Conservation (phyloP, 352 stramenopile species). For the Phytophthora cryptogea region DNA sequence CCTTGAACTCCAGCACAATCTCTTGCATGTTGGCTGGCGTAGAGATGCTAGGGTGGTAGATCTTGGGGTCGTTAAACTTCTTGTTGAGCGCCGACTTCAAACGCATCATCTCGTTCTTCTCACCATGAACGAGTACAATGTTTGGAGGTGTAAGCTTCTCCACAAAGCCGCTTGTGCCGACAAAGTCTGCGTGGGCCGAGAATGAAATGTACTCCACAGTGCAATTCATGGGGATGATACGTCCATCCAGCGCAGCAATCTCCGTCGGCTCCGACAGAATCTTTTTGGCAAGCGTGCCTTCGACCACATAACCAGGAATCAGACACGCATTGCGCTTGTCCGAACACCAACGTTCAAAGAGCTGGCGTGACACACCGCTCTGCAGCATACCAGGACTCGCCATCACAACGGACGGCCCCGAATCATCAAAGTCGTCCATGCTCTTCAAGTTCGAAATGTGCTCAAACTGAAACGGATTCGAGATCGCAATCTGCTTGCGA, state of each 20-base stretch:
- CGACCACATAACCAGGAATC: slow-evolving; percentile 99
- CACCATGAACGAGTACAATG: slow-evolving; percentile 96
- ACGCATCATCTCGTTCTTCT: slow-evolving; percentile 98
- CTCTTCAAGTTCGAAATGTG: slow-evolving; percentile 97
- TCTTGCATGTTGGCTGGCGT: slow-evolving; percentile 89
- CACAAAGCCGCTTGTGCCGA: slow-evolving; percentile 96
- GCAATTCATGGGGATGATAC: slow-evolving; percentile 94
- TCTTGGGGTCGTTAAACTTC: slow-evolving; percentile 89
- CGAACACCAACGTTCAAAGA: slow-evolving; percentile 98
- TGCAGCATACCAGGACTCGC: slow-evolving; percentile 99
- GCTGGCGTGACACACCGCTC: slow-evolving; percentile 95
- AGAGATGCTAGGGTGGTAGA: slow-evolving; percentile 82
- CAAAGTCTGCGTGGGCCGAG: slow-evolving; percentile 97
- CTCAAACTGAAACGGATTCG: slow-evolving; percentile 97
- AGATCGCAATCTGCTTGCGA: slow-evolving; percentile 96
- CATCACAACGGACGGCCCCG: slow-evolving; percentile 98
- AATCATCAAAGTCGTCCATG: slow-evolving; percentile 97
- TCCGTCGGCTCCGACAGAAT: slow-evolving; percentile 96
- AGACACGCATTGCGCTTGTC: slow-evolving; percentile 99
- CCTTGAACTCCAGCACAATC: slow-evolving; percentile 88
- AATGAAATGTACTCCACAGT: slow-evolving; percentile 98
- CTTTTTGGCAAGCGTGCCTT: slow-evolving; percentile 98
- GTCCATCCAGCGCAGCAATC: slow-evolving; percentile 94
- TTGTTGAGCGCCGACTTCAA: slow-evolving; percentile 93
- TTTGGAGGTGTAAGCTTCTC: slow-evolving; percentile 92